A percentile compares a stretch with the other conserved stretches of the same genome.
Evolutionary conservation across 2,329 filamentous ascomycete genomes (phyloP).

Genomic region (Pseudocercospora fuligena): DNA sequence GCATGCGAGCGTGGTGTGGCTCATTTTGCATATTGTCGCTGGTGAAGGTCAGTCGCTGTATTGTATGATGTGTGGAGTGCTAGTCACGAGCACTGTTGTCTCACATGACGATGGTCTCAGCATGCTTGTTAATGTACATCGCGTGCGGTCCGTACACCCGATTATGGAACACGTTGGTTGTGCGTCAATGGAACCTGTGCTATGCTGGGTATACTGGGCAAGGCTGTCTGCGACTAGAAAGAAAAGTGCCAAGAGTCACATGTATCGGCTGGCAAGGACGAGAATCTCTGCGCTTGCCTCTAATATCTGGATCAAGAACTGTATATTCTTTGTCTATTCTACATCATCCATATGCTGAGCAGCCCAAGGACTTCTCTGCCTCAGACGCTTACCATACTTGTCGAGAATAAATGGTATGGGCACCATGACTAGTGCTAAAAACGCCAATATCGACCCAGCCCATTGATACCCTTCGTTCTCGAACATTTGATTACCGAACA

Average conservation of each 20-base stretch:
- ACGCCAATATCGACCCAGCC: too few species aligned
- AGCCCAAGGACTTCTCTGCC: neutral
- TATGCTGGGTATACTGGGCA: neutral
- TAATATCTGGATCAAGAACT: neutral
- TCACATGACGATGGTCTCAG: conserved; percentile 2
- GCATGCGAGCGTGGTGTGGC: neutral
- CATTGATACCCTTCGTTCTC: too few species aligned
- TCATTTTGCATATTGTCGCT: conserved; percentile 5
- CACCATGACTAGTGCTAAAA: too few species aligned
- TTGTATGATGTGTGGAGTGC: conserved; percentile 2
- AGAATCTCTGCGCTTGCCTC: neutral
- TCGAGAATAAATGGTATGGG: too few species aligned
- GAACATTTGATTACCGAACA: too few species aligned
- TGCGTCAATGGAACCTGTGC: neutral
- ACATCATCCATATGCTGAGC: neutral
- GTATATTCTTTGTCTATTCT: conserved; percentile 12
- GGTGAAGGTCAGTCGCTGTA: neutral
- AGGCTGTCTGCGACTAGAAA: neutral
- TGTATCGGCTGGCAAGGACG: neutral
- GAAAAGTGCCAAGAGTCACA: neutral
- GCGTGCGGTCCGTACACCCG: too few species aligned
- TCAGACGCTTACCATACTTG: neutral
- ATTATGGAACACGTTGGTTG: neutral
- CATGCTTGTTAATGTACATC: neutral
- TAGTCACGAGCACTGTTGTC: neutral